Evolutionary conservation across 208 protist species (phyloP).

Genomic region (Trypanosoma brucei): DNA sequence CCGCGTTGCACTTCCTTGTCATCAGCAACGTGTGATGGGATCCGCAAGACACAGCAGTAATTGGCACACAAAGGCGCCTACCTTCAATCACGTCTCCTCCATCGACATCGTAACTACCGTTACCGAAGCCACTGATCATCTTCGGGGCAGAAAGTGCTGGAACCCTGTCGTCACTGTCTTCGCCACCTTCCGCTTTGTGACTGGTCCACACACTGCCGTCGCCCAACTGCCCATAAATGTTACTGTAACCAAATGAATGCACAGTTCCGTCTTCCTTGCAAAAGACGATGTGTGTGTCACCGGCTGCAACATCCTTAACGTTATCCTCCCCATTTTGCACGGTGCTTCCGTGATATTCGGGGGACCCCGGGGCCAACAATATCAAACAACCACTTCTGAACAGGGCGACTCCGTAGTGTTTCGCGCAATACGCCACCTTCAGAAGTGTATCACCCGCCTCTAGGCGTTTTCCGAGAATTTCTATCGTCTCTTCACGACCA

Average conservation of each 20-base stretch:
- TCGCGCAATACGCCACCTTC: slow-evolving; percentile 40
- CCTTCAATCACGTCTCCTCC: slow-evolving; percentile 19
- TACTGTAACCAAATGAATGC: slow-evolving; percentile 73
- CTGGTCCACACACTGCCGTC: slow-evolving; percentile 66
- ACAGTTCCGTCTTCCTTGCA: slow-evolving; percentile 67
- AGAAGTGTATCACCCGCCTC: slow-evolving; percentile 22
- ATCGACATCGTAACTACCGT: slow-evolving; percentile 2
- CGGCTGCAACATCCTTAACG: slow-evolving; percentile 71
- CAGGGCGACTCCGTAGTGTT: slow-evolving; percentile 40
- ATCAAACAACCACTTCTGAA: slow-evolving; percentile 38
- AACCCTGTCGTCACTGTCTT: slow-evolving; percentile 6
- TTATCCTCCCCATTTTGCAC: slow-evolving; percentile 30
- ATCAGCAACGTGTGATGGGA: slow-evolving; percentile 70
- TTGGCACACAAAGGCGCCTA: slow-evolving; percentile 16
- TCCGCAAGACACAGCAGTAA: slow-evolving; percentile 58
- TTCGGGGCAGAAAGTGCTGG: slow-evolving; percentile 28
- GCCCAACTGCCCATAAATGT: slow-evolving; percentile 78
- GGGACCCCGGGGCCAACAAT: slow-evolving; percentile 28
- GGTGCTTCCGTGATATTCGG: slow-evolving; percentile 16
- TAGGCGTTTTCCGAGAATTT: slow-evolving; percentile 18
- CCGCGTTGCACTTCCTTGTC: slow-evolving; percentile 37
- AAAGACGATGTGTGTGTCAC: slow-evolving; percentile 73
- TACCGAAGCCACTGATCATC: slow-evolving; percentile 41
- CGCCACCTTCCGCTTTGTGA: not conserved
- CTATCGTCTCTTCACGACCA: slow-evolving; percentile 13